phyloP scores from a whole-genome alignment of 345 rosid genomes.

The Turnera subulata region DNA sequence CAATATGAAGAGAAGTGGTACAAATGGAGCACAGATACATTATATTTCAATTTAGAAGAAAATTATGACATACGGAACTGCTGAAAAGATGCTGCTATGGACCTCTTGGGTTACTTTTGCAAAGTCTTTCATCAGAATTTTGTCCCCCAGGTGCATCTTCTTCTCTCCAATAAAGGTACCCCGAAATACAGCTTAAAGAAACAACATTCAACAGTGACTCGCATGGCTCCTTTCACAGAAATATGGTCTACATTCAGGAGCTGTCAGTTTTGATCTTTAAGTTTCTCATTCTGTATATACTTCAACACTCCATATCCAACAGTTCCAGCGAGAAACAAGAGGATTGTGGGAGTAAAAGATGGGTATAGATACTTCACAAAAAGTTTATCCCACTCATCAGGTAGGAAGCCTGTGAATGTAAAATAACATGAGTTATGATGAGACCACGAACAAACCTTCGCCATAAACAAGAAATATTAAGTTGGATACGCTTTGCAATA shows the following conservation, averaged over 20 bases:
- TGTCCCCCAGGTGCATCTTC: background rate
- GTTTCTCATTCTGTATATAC: slow-evolving; percentile 77
- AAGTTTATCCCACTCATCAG: slow-evolving; percentile 75
- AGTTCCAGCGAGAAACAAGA: slow-evolving; percentile 73
- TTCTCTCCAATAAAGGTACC: background rate
- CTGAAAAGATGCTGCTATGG: too few species aligned
- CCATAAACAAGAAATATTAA: too few species aligned
- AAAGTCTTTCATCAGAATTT: background rate
- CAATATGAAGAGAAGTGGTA: too few species aligned
- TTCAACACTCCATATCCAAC: slow-evolving; percentile 65
- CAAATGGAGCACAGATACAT: too few species aligned
- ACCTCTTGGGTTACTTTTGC: background rate
- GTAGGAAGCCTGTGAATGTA: slow-evolving; percentile 64
- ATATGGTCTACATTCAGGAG: slow-evolving; percentile 1
- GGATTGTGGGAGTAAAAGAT: slow-evolving; percentile 72
- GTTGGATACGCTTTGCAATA: too few species aligned
- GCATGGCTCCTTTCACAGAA: background rate
- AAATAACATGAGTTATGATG: slow-evolving; percentile 6
- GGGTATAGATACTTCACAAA: slow-evolving; percentile 86
- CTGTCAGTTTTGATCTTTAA: slow-evolving; percentile 48
- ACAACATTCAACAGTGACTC: background rate
- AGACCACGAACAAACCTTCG: too few species aligned
- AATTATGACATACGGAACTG: too few species aligned
- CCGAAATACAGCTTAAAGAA: slow-evolving; percentile 1
- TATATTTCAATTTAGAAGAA: too few species aligned